Base-by-base conservation (phyloP, 75 land plant genomes). In the Cupressus sempervirens region DNA sequence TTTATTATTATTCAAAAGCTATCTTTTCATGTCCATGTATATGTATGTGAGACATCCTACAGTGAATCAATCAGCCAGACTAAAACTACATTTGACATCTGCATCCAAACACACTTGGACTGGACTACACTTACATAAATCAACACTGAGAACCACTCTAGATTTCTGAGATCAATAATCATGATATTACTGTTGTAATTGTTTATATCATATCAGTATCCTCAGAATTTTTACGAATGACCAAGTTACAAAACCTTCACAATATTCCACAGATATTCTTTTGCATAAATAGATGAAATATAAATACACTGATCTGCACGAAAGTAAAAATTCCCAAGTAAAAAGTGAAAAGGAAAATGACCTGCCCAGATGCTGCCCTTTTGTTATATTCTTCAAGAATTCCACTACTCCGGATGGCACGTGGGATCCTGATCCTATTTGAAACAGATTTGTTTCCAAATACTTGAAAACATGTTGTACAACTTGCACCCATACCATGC, bases 291-390 rank as follows among this genome's bases (percentile, higher is more conserved):
- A 79, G 29, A 79, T 43, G 6, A 79, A 43, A 79, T 43, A 45
- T 45, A 79, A 41, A 41, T 45, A 85, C 12, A 45, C 18, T 83
- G 5, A 11, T 38, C 80, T 83, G 38, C 26, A 56, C 11, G 84
- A 14, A 83, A 12, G 82, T 83, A 56, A 30, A 35, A 83, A 35
- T 20, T 52, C 77, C n/a, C 29, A 83, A 18, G 13, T 8, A 20
- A 84, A 86, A 84, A 52, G 36, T 82, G 76, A 35, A 84, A 48
- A 34, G 18, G 73, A 53, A 81, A 41, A 40, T 48, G 81, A 98
- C 99, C 97, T 98, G 99, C 35, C 99, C 99, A 82, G 82, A 45
- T 77, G 99, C 98, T 88, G 94, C 92, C 85, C 88, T 90, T 84
- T 92, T 91, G 86, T 85, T 89, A 84, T 96, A 98, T 41, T 93